Evolutionary conservation across 2,329 filamentous ascomycete species (phyloP), one percentile per base, ranked within the genome.

Genomic region (Fusarium sp.): DNA sequence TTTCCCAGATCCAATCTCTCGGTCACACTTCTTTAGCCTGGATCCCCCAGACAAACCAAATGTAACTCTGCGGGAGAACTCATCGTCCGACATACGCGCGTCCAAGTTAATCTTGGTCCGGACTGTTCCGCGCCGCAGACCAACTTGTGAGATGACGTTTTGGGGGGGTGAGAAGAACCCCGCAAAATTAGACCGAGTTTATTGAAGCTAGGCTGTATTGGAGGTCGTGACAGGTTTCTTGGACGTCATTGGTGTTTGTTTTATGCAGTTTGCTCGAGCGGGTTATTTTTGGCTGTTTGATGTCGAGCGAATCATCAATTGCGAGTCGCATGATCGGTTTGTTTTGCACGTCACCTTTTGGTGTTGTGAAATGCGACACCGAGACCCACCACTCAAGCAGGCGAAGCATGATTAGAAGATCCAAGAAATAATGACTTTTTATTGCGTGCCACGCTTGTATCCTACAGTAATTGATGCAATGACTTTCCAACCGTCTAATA

Each of bases 211-310:
- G 10, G 14, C 61, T 32, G 12, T 17, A 7, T 23, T 63, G 20
- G 57, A 64, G 11, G 30, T 41, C n/a, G 33, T 64, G 58, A 63
- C 57, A 41, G 35, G 6, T 35, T 46, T 40, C 46, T 33, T 41
- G 33, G 26, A 48, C 41, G 23, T 35, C 3, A 62, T 64, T 64
- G 58, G 58, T 45, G 40, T 49, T 48, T 26, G 20, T n/a, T 14
- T 23, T 15, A 15, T 17, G 37, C 14, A 26, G 30, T 11, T 30
- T 30, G 30, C 10, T 30, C 30, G 10, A 11, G 30, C 7, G 10
- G 30, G 30, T 30, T 8, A 50, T 15, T 7, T n/a, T 18, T 14
- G 20, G 17, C 9, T 38, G 37, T 38, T 18, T 38, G 37, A 18
- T 37, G 18, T n/a, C 2, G 37, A 10, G 18, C 18, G 8, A 38